Evolutionary conservation across 805 yeast species (phyloP).

Genomic region (Starmerella bombicola): DNA sequence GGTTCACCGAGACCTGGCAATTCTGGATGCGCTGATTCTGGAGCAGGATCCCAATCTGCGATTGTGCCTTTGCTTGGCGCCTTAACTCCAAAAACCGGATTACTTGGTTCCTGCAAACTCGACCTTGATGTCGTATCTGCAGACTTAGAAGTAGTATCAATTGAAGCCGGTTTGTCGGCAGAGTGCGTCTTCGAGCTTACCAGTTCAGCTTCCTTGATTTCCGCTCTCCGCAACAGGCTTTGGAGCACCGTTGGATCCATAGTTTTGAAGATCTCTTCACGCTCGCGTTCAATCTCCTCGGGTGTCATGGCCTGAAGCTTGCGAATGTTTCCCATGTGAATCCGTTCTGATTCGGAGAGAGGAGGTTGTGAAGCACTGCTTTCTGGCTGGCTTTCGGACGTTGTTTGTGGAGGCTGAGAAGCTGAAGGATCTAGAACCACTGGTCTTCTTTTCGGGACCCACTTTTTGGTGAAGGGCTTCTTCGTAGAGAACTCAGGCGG

Average conservation of each 20-base stretch:
- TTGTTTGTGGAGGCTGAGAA: neutral
- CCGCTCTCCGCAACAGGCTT: slow-evolving; percentile 31
- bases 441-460: slow-evolving; percentile 14
- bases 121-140: neutral
- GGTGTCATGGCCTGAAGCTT: slow-evolving; percentile 48
- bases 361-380: neutral
- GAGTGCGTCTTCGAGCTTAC: neutral
- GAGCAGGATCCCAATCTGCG: slow-evolving; percentile 14
- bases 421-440: slow-evolving; percentile 14
- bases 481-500: slow-evolving; percentile 4
- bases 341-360: slow-evolving; percentile 52
- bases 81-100: neutral
- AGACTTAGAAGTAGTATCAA: neutral
- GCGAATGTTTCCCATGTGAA: slow-evolving; percentile 63
- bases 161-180: neutral
- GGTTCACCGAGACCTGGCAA: neutral
- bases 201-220: slow-evolving; percentile 31
- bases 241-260: slow-evolving; percentile 59
- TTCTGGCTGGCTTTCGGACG: no score
- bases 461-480: slow-evolving; percentile 4
- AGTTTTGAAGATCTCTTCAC: slow-evolving; percentile 50
- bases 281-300: slow-evolving; percentile 51
- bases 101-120: neutral
- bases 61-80: slow-evolving; percentile 7
- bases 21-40: neutral